A percentile compares a stretch with the other conserved stretches of the same genome.
Evolutionary conservation across 2,329 filamentous ascomycete species (phyloP).

Genomic region (Coniochaeta sp.): DNA sequence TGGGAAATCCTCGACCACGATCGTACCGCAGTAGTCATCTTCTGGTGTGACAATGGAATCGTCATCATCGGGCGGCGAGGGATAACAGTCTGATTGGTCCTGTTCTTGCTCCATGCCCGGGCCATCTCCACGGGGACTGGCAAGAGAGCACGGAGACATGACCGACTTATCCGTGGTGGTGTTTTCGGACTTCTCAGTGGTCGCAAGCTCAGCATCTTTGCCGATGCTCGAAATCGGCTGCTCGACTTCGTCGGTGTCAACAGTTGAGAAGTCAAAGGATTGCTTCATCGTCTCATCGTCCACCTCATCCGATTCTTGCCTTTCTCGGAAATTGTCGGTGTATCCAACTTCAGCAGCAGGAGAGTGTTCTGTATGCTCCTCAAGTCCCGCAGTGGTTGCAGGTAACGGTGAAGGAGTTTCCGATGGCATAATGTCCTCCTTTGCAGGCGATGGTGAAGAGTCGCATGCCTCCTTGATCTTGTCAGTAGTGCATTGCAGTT

Average conservation of each 20-base stretch:
- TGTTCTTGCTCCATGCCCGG: not conserved
- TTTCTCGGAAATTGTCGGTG: not conserved
- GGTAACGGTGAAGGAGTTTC: not conserved
- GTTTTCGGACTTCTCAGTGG: not conserved
- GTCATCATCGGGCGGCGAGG: not conserved
- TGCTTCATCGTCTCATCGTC: not conserved
- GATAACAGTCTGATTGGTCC: not conserved
- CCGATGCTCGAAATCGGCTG: not conserved
- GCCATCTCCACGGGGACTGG: not conserved
- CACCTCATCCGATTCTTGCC: not conserved
- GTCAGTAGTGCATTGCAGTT: not conserved
- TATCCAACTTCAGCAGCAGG: not conserved
- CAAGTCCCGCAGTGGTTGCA: not conserved
- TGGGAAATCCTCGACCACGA: not conserved
- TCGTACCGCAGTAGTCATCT: not conserved
- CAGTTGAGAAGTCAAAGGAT: not conserved
- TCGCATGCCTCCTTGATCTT: not conserved
- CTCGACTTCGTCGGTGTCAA: not conserved
- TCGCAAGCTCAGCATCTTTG: not conserved
- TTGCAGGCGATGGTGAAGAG: not conserved
- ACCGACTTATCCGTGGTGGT: not conserved
- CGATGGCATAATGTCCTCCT: not conserved
- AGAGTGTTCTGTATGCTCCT: not conserved
- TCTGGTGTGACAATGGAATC: conserved; percentile 3
- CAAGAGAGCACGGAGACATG: not conserved